Evolutionary conservation across 805 yeast species (phyloP), one percentile per base, ranked within the genome.

Genomic region (Saturnispora sekii): DNA sequence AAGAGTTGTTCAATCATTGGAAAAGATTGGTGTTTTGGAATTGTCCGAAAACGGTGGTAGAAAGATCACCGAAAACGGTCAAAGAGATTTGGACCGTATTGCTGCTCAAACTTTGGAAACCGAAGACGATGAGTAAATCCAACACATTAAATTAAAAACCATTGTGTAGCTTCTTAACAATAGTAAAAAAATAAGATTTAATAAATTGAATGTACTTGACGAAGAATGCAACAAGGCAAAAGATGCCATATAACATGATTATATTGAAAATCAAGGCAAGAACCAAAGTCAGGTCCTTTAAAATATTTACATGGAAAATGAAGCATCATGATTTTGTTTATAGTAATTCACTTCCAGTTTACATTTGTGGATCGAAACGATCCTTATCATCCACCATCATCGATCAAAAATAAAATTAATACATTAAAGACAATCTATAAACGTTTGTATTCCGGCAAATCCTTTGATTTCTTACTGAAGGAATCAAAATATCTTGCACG

Each of bases 61-160:
- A 83, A 87, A 89, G 76, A 87, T 93, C 81, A 84, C 97, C 56
- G 96, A 87, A 71, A 85, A 88, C 76, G 99, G 99, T 72, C 97
- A 90, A 79, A 89, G 98, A 86, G 99, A 93, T 79, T 84, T 93
- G 78, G 99, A 93, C 79, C 97, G 99, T 83, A 90, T 90, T 73
- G 97, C 97, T 69, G 96, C 95, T 72, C 96, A 88, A 78, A 87
- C 96, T 70, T 80, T 85, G 72, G 95, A 88, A 77, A 37, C 15
- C 38, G 93, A 84, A 66, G 94, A 84, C 68, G 76, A 72, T 59
- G 71, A 70, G 62, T 61, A 61, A 53, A 51, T 53, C 32, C 17
- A 21, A 21, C 35, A 33, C 34, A 21, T 41, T 28, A 26, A 40
- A 38, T 11, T 33, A 30, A 40, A 17, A 16, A 40, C 14, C 36